phyloP scores from a whole-genome alignment of 2,329 filamentous ascomycete species.

The Albophoma yamanashiensis region DNA sequence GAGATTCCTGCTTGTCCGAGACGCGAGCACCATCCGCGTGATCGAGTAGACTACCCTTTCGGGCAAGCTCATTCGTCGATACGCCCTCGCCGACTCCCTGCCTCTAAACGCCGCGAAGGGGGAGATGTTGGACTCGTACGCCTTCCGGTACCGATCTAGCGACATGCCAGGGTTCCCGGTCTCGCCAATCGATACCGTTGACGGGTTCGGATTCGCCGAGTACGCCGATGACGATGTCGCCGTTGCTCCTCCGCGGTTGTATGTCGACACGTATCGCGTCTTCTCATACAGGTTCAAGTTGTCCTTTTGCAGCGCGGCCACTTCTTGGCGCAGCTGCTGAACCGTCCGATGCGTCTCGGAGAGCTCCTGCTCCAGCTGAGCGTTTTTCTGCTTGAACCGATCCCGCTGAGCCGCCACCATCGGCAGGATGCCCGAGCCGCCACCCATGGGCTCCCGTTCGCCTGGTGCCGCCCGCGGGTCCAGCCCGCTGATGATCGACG shows the following conservation, averaged over 20 bases:
- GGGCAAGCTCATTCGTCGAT: slow-evolving; percentile 85
- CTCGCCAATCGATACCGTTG: slow-evolving; percentile 52
- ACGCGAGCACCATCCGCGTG: slow-evolving; percentile 83
- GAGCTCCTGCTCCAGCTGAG: slow-evolving; percentile 81
- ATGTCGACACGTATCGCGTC: slow-evolving; percentile 90
- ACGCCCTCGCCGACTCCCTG: slow-evolving; percentile 82
- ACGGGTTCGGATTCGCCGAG: slow-evolving; percentile 62
- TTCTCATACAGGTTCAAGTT: slow-evolving; percentile 96
- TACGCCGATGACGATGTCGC: slow-evolving; percentile 56
- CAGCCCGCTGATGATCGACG: slow-evolving; percentile 97
- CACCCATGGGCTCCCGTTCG: slow-evolving; percentile 53
- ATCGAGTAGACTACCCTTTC: slow-evolving; percentile 86
- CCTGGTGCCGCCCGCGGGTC: slow-evolving; percentile 48
- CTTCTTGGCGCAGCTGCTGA: slow-evolving; percentile 79
- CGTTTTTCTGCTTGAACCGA: slow-evolving; percentile 93
- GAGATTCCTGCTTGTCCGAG: slow-evolving; percentile 79
- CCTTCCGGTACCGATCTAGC: slow-evolving; percentile 77
- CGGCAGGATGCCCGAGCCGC: slow-evolving; percentile 80
- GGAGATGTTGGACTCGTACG: slow-evolving; percentile 91
- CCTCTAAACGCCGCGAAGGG: slow-evolving; percentile 93
- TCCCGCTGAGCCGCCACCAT: slow-evolving; percentile 98
- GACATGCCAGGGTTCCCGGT: slow-evolving; percentile 49
- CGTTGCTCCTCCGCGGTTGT: slow-evolving; percentile 60
- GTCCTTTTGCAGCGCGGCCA: slow-evolving; percentile 87
- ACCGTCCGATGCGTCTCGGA: slow-evolving; percentile 74